Evolutionary conservation across 768 basidiomycete genomes (phyloP), one percentile per base, ranked within the genome.

Genomic region (Lentinula aciculospora): DNA sequence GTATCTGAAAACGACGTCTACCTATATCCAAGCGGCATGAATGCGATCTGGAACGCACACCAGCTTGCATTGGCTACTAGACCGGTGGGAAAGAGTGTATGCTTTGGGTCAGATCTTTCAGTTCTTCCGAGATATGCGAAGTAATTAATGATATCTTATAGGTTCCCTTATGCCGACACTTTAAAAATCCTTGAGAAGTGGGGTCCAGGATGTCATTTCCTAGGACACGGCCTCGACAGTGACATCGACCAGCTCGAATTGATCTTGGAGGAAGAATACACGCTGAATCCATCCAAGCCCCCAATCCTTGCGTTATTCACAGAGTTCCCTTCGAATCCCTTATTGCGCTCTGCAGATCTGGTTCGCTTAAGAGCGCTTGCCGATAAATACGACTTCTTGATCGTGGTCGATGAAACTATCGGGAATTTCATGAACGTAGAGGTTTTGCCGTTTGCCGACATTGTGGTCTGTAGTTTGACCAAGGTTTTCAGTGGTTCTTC

Each of bases 381-480:
- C 0, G 92, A 98, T 69, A 83, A 89, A 68, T 88, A 92, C 62
- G 84, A 88, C 45, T 98, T 98, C 71, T 72, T 92, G 50, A 79
- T 98, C 51, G 83, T 98, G 25, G 76, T 99, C 25, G 96, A 99
- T 66, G 96, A 98, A 68, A 98, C 93, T 2, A 83, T 99, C 36
- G 96, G 94, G 9, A 97, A 94, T 67, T 92, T 95, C 60, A 81
- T 91, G 61, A 99, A 98, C 62, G 93, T 98, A 32, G 88, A 96
- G 63, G 87, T 94, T 4, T 74, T 95, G 1, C 87, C 85, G 15
- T 91, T 83, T 60, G 89, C 87, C 8, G 96, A 98, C 68, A 81
- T 99, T 27, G 86, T 96, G 7, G 94, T 87, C 40, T 94, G 92
- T 65, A 95, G 93, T 73, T 71, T 98, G 66, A 88, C 90, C 21